Percentiles rank a stretch among this genome's conserved stretches.
Evolutionary conservation across 2,329 filamentous ascomycete genomes (phyloP).

Genomic region (Niveomyces coronatus): DNA sequence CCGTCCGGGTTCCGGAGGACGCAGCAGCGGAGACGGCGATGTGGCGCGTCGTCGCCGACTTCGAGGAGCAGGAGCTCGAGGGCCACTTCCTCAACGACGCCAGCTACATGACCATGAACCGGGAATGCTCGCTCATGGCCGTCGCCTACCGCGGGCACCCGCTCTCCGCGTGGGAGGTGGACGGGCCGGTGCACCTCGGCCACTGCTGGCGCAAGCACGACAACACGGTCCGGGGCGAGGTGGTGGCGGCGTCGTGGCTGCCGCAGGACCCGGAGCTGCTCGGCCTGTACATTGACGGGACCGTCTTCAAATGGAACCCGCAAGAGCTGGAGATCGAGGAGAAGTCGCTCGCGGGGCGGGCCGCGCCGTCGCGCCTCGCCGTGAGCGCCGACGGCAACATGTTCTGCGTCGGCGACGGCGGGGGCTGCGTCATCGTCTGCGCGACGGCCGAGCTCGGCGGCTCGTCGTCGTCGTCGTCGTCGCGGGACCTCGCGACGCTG

Average conservation of each 20-base stretch:
- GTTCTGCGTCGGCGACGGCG: slow-evolving; percentile 18
- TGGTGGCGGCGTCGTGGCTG: slow-evolving; percentile 19
- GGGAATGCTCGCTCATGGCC: slow-evolving; percentile 18
- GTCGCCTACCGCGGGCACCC: slow-evolving; percentile 21
- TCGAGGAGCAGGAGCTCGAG: slow-evolving; percentile 16
- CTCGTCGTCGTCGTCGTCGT: no score
- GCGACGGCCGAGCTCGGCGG: slow-evolving; percentile 14
- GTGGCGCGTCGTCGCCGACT: slow-evolving; percentile 14
- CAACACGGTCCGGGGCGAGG: slow-evolving; percentile 13
- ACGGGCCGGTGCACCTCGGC: slow-evolving; percentile 16
- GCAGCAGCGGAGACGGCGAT: no score
- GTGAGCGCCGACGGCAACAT: slow-evolving; percentile 19
- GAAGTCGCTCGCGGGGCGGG: no score
- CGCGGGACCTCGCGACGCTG: no score
- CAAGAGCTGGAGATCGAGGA: slow-evolving; percentile 19
- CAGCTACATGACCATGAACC: slow-evolving; percentile 18
- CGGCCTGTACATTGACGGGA: slow-evolving; percentile 22
- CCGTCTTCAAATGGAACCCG: slow-evolving; percentile 26
- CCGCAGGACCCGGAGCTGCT: slow-evolving; percentile 19
- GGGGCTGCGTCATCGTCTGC: slow-evolving; percentile 19
- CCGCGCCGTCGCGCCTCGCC: slow-evolving; percentile 15
- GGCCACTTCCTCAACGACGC: slow-evolving; percentile 17
- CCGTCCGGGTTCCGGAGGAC: slow-evolving; percentile 12
- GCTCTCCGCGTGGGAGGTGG: slow-evolving; percentile 20
- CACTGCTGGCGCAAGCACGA: slow-evolving; percentile 17